phyloP scores from a whole-genome alignment of 768 basidiomycete genomes.

The Xerocomus brunneocitrinus region DNA sequence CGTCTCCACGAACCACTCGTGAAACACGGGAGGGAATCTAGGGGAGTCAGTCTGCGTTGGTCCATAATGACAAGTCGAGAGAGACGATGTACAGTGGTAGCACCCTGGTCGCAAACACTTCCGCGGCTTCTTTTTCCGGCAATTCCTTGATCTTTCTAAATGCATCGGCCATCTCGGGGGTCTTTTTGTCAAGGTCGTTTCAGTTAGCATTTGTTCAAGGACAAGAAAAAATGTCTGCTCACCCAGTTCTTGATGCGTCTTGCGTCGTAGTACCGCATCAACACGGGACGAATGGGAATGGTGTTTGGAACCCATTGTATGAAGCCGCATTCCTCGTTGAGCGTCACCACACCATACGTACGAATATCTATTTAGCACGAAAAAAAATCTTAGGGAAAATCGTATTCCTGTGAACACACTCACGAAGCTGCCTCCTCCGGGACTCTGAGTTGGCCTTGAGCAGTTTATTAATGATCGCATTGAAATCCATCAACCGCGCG shows the following conservation, averaged over 20 bases:
- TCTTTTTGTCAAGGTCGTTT: slow-evolving; percentile 27
- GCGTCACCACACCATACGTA: slow-evolving; percentile 96
- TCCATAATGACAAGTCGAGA: no score
- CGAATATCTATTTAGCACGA: slow-evolving; percentile 58
- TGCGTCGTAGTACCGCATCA: slow-evolving; percentile 62
- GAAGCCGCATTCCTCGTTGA: slow-evolving; percentile 96
- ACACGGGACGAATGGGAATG: slow-evolving; percentile 70
- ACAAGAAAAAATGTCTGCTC: slow-evolving; percentile 14
- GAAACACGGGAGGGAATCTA: slow-evolving; percentile 78
- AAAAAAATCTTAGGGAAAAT: background rate
- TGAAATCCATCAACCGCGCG: slow-evolving; percentile 96
- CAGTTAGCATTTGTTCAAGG: background rate
- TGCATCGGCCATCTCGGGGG: slow-evolving; percentile 39
- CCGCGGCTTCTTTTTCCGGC: slow-evolving; percentile 46
- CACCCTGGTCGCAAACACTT: slow-evolving; percentile 50
- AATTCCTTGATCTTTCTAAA: slow-evolving; percentile 51
- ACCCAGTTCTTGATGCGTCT: slow-evolving; percentile 48
- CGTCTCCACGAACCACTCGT: slow-evolving; percentile 95
- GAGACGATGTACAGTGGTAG: slow-evolving; percentile 47
- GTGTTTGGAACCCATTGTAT: slow-evolving; percentile 99
- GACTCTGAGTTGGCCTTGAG: slow-evolving; percentile 93
- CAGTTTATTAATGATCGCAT: slow-evolving; percentile 94
- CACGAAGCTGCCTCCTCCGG: slow-evolving; percentile 83
- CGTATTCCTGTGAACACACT: slow-evolving; percentile 27
- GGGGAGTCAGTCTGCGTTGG: background rate